Percentiles rank a stretch among this genome's conserved stretches.
phyloP scores from a whole-genome alignment of 2,329 filamentous ascomycete species.

The Clonostachys rosea region DNA sequence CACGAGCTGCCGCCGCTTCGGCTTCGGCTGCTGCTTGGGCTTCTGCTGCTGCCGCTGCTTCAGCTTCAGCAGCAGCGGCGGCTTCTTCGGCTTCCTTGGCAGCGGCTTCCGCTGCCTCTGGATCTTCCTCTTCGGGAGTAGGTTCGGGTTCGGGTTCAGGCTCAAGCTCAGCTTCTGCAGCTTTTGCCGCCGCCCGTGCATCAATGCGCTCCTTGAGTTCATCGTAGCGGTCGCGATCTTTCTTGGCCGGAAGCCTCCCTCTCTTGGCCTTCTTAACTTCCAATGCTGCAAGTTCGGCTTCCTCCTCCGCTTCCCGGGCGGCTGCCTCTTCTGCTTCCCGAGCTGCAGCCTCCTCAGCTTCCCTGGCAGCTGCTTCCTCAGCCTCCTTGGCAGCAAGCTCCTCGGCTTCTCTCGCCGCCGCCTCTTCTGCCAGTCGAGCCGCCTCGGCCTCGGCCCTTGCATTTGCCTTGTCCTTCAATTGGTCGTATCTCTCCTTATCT shows the following conservation, averaged over 20 bases:
- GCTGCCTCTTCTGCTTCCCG: conserved; percentile 11
- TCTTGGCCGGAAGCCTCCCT: conserved; percentile 13
- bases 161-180: not conserved
- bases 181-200: not conserved
- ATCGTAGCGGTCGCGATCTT: conserved; percentile 1
- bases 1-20: conserved; percentile 17
- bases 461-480: conserved; percentile 23
- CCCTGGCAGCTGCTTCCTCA: conserved; percentile 26
- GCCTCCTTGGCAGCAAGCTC: conserved; percentile 21
- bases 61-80: conserved; percentile 15
- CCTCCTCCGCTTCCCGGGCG: conserved; percentile 10
- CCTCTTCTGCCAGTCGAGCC: conserved; percentile 14
- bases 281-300: conserved; percentile 17
- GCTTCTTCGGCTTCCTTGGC: conserved; percentile 15
- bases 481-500: conserved; percentile 17
- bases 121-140: conserved; percentile 14
- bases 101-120: conserved; percentile 15
- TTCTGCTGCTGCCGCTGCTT: conserved; percentile 8
- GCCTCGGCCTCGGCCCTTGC: conserved; percentile 16
- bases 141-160: conserved; percentile 5
- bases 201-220: not conserved
- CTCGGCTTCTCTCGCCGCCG: conserved; percentile 29
- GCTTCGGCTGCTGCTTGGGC: conserved; percentile 10
- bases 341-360: conserved; percentile 21
- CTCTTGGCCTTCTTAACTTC: conserved; percentile 27